These are phyloP conservation scores for Backusella australiensis DNA, from an alignment of 192 early-diverging fungal species.

Conservation along the genomic window DNA sequence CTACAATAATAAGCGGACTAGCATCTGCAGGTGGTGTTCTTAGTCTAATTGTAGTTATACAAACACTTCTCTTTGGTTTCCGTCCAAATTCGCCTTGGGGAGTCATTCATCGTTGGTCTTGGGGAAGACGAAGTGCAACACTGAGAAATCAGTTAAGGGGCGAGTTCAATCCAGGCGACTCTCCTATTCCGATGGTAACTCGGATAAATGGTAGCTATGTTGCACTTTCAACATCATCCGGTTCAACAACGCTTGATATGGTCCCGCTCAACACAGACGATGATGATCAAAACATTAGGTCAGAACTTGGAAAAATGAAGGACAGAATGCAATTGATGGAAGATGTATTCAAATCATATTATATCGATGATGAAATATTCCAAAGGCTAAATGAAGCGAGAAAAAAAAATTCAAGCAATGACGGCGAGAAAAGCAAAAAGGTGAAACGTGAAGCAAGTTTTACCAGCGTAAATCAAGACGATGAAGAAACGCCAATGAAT, in stretches of 20 bases:
- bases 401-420: too few relatives aligned
- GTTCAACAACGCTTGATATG: neutral
- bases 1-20: slow-evolving; percentile 2
- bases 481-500: too few relatives aligned
- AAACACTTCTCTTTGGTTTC: slow-evolving; percentile 2
- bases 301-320: neutral
- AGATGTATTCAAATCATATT: too few relatives aligned
- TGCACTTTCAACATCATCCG: neutral
- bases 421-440: too few relatives aligned
- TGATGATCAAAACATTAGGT: neutral
- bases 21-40: slow-evolving; percentile 16
- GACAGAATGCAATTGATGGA: slow-evolving; percentile 9
- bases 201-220: neutral
- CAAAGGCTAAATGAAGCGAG: too few relatives aligned
- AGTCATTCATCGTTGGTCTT: slow-evolving; percentile 15
- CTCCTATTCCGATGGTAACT: slow-evolving; percentile 10
- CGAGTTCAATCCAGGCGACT: neutral
- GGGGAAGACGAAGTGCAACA: slow-evolving; percentile 1
- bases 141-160: neutral
- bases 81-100: too few relatives aligned
- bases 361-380: too few relatives aligned
- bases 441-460: too few relatives aligned
- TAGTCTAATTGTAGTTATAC: slow-evolving; percentile 5
- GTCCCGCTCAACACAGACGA: neutral
- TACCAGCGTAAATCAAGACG: too few relatives aligned